Percentiles rank a stretch among this genome's conserved stretches.
These are phyloP conservation scores for Solanum sejunctum DNA, from an alignment of 257 asterid genomes.

Conservation along the genomic window DNA sequence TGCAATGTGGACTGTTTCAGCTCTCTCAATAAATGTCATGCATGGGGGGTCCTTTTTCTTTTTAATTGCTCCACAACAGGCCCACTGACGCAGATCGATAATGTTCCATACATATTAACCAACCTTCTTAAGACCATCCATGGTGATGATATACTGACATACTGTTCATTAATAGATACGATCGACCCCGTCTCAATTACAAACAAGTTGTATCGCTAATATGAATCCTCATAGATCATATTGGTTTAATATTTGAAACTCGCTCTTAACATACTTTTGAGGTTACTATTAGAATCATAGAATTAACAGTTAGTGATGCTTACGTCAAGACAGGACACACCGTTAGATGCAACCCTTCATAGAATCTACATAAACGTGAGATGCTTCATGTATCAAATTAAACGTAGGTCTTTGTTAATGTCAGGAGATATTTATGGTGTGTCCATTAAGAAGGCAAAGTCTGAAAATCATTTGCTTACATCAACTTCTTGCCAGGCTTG, in stretches of 20 bases:
- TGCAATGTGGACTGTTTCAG: conserved; percentile 4
- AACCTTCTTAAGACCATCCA: background rate
- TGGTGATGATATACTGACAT: background rate
- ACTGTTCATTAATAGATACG: background rate
- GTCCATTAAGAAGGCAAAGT: conserved; percentile 13
- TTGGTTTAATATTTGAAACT: background rate
- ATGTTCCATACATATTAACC: background rate
- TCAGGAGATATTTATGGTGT: conserved; percentile 7
- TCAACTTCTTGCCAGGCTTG: background rate
- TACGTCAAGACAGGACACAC: background rate
- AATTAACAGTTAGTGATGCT: background rate
- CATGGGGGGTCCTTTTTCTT: conserved; percentile 25
- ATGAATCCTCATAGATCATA: background rate
- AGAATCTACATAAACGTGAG: accelerated
- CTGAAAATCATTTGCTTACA: conserved; percentile 14
- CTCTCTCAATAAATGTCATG: background rate
- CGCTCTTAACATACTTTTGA: too few relatives aligned
- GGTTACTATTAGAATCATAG: background rate
- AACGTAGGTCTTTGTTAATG: conserved; percentile 1
- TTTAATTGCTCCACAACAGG: background rate
- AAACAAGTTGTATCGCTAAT: background rate
- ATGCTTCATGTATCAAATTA: background rate
- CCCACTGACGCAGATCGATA: background rate
- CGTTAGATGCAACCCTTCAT: background rate
- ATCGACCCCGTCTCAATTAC: background rate